phyloP scores from a whole-genome alignment of 2,329 filamentous ascomycete genomes.

The Xylogone sp. region DNA sequence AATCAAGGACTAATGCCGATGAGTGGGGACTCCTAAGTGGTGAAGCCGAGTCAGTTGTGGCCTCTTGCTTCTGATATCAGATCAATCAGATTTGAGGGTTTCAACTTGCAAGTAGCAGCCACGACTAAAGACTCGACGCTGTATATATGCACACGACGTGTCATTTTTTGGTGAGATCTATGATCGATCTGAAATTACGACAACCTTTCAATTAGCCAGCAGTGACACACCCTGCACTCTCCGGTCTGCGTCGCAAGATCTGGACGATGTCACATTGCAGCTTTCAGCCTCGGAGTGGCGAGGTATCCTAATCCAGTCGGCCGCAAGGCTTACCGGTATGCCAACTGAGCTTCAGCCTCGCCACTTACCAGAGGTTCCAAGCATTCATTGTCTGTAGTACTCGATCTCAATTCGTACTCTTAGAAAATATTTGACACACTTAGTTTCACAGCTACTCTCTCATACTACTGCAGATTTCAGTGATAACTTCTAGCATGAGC shows the following conservation, averaged over 20 bases:
- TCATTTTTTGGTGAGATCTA: background rate
- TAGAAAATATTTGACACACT: too few relatives aligned
- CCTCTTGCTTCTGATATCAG: background rate
- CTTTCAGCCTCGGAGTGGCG: background rate
- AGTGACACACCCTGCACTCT: background rate
- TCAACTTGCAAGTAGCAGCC: background rate
- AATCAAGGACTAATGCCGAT: too few relatives aligned
- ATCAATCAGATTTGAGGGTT: background rate
- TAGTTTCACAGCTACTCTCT: too few relatives aligned
- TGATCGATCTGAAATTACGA: background rate
- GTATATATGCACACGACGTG: background rate
- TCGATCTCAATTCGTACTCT: too few relatives aligned
- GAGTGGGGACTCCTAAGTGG: too few relatives aligned
- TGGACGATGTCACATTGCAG: too few relatives aligned
- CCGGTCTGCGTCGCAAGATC: background rate
- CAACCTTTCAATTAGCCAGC: too few relatives aligned
- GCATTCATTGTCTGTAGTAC: too few relatives aligned
- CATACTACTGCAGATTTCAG: too few relatives aligned
- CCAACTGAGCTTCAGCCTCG: background rate
- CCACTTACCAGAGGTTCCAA: background rate
- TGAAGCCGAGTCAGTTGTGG: background rate
- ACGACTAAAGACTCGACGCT: background rate
- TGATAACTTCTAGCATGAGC: too few relatives aligned
- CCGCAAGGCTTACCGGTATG: background rate
- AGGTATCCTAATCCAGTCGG: background rate